Base-by-base conservation (phyloP, 805 yeast species). In the Komagataella pastoris region DNA sequence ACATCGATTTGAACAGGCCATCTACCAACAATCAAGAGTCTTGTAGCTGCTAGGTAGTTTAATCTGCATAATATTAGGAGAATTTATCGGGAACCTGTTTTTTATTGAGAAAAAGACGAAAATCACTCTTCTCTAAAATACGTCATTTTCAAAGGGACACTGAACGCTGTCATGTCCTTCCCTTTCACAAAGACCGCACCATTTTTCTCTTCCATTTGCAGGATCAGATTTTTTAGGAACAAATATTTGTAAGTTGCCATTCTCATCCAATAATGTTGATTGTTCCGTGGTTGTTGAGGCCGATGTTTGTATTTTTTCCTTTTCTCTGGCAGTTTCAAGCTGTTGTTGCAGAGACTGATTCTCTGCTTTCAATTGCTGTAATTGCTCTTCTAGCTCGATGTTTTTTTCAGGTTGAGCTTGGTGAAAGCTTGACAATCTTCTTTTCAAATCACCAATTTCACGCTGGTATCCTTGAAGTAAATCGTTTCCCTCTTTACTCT, bases 161-260 rank as follows among this genome's bases (percentile, higher is more conserved):
- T 88, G 88, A 30, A 82, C 72, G 56, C 93, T 85, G 49, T 81
- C 83, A 62, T 91, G 99, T 0, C 98, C 99, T 47, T 79, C 81
- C 51, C 88, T 71, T 64, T 91, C 98, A 68, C 99, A 91, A 51
- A 88, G 71, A 0, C 95, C 96, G 68, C 99, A 91, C 96, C 97
- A 91, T 55, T 79, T 74, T 24, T 69, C 69, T 47, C 90, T 74
- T 1, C 96, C 96, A 2, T 79, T 80, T 0, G 89, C 73, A 0
- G 90, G 85, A 5, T 30, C 40, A 14, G 40, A 14, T 4, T 8
- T 30, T 30, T 30, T 30, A 5, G 40, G 40, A 14, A 30, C 40
- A 30, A 30, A 30, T 30, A 30, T 30, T 8, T 30, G 40, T 10
- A 30, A 30, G 40, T 30, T 30, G 4, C 40, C 40, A 12, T 30